phyloP scores from a whole-genome alignment of 495 filamentous ascomycete species.

The Lophium mytilinum region DNA sequence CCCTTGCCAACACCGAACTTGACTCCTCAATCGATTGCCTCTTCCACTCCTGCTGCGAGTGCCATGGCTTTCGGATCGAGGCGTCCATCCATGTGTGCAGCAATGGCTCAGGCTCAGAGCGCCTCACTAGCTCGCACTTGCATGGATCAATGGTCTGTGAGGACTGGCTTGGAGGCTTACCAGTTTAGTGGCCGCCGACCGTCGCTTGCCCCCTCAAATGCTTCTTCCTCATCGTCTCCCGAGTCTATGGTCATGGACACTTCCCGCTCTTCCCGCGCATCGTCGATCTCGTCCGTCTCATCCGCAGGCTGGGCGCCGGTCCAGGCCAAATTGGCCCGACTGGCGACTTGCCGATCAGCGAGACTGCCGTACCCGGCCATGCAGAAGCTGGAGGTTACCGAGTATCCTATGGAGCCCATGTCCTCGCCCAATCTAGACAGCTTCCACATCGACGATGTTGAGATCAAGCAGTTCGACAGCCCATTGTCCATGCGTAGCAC shows the following conservation, averaged over 20 bases:
- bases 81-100: slow-evolving; percentile 64
- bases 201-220: slow-evolving; percentile 63
- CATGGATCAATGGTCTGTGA: slow-evolving; percentile 36
- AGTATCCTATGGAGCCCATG: slow-evolving; percentile 31
- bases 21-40: slow-evolving; percentile 66
- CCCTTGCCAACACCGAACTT: slow-evolving; percentile 71
- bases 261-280: slow-evolving; percentile 46
- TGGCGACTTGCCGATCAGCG: slow-evolving; percentile 76
- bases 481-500: slow-evolving; percentile 19
- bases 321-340: slow-evolving; percentile 60
- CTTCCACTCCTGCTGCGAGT: slow-evolving; percentile 89
- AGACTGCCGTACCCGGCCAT: slow-evolving; percentile 40
- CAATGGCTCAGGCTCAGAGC: slow-evolving; percentile 69
- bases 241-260: slow-evolving; percentile 87
- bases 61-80: slow-evolving; percentile 44
- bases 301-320: slow-evolving; percentile 57
- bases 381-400: slow-evolving; percentile 19
- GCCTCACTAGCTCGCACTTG: slow-evolving; percentile 57
- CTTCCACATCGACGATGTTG: slow-evolving; percentile 25
- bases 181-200: slow-evolving; percentile 41
- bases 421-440: slow-evolving; percentile 24
- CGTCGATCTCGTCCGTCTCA: slow-evolving; percentile 44
- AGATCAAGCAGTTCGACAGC: slow-evolving; percentile 19
- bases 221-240: slow-evolving; percentile 74
- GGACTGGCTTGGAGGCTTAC: slow-evolving; percentile 48